These are phyloP conservation scores for Suillus bovinus DNA, from an alignment of 768 basidiomycete species.

Conservation along the genomic window DNA sequence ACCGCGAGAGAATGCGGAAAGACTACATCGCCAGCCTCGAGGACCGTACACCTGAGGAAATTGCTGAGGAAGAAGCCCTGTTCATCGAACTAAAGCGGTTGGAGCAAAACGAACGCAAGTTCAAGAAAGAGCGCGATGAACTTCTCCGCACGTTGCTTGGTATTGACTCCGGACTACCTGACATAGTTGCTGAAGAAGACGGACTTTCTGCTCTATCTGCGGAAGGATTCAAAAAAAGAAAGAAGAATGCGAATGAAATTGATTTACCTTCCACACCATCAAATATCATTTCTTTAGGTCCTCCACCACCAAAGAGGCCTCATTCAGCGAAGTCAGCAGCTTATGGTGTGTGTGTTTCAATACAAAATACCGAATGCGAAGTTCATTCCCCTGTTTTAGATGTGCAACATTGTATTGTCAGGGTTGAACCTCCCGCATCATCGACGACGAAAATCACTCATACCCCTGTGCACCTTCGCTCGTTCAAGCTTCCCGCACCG, in stretches of 20 bases:
- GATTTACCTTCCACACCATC: constrained; percentile 36
- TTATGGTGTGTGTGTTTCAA: constrained; percentile 47
- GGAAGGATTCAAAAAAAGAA: constrained; percentile 59
- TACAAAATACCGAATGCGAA: constrained; percentile 1
- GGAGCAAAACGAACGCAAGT: constrained; percentile 87
- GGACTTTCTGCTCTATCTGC: constrained; percentile 44
- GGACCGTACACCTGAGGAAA: constrained; percentile 83
- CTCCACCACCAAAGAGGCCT: constrained; percentile 35
- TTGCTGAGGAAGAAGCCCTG: constrained; percentile 93
- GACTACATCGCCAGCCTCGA: constrained; percentile 87
- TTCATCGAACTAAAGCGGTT: constrained; percentile 94
- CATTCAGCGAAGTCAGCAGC: constrained; percentile 57
- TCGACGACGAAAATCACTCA: constrained; percentile 71
- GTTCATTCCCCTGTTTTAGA: constrained; percentile 43
- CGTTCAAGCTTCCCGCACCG: constrained; percentile 79
- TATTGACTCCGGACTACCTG: constrained; percentile 83
- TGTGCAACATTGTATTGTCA: constrained; percentile 69
- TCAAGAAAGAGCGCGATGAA: constrained; percentile 87
- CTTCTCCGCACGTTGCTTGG: constrained; percentile 82
- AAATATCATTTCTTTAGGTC: constrained; percentile 39
- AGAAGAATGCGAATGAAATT: constrained; percentile 33
- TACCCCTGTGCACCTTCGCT: constrained; percentile 80
- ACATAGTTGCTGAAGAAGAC: constrained; percentile 66
- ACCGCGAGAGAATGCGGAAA: constrained; percentile 85
- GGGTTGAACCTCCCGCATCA: constrained; percentile 55